Evolutionary conservation across 2,329 filamentous ascomycete species (phyloP), one percentile per base, ranked within the genome.

Genomic region (Botrytis aclada): DNA sequence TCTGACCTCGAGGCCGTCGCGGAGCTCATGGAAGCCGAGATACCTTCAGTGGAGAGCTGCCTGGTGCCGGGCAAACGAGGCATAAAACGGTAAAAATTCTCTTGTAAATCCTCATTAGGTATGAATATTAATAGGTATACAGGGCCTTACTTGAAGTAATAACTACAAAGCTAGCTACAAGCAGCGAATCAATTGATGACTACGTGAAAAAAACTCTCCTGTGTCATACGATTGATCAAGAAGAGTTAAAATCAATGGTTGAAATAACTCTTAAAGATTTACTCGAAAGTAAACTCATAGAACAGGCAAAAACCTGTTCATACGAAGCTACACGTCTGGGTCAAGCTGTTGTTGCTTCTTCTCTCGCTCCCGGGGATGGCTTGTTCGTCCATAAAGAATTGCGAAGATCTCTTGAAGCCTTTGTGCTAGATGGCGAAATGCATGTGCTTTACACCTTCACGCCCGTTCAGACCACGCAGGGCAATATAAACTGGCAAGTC

Each of bases 401-500:
- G 65, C 85, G 86, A 73, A 87, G 87, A 76, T 90, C 92, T 0
- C 84, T 94, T 4, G 84, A 87, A 74, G 90, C 90, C 1, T 94
- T 95, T 78, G 92, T 94, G 20, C 90, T 95, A 88, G 92, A 94
- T 78, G 90, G 91, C 6, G 92, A 95, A 75, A 90, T 95, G 89
- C 92, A 94, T 78, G 87, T 93, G 20, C 86, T 94, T 64, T 95
- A 94, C 79, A 89, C 89, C 54, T 94, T 94, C 75, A 94, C 92
- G 0, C 92, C 92, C 0, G 86, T 94, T 3, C 89, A 93, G 65
- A 84, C 87, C 65, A 83, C 84, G 39, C 83, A 83, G 1, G 82
- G 85, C 4, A 83, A 84, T 14, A 86, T 94, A 72, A 91, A 93
- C 77, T 94, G 92, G 92, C 87, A 88, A 70, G 86, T 90, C 0